Evolutionary conservation across 371 early-diverging fungal species (phyloP).

Genomic region (Basidiobolus heterosporus): DNA sequence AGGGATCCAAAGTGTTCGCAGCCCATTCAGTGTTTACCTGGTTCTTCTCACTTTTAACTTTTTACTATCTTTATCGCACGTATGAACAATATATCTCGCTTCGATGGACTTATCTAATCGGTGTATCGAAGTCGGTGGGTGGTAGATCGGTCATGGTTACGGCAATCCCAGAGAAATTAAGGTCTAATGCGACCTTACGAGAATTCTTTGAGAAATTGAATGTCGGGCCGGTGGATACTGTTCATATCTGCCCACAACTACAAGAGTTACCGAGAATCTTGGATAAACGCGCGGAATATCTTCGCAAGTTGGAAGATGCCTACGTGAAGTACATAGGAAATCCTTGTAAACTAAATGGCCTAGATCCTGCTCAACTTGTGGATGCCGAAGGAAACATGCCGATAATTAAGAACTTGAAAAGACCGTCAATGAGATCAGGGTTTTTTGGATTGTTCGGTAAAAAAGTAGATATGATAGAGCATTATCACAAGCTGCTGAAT

Average conservation of each 20-base stretch:
- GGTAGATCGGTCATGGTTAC: conserved; percentile 39
- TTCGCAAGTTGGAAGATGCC: conserved; percentile 20
- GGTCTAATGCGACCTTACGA: conserved; percentile 27
- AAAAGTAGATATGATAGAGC: conserved; percentile 18
- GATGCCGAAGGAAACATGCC: too few relatives aligned
- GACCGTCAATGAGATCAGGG: conserved; percentile 14
- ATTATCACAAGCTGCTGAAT: conserved; percentile 12
- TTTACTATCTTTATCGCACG: conserved; percentile 36
- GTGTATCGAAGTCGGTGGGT: conserved; percentile 25
- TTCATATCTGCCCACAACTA: conserved; percentile 38
- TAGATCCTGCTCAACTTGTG: too few relatives aligned
- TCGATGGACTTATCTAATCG: conserved; percentile 27
- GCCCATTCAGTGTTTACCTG: conserved; percentile 42
- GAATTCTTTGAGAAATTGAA: conserved; percentile 36
- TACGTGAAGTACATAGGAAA: conserved; percentile 13
- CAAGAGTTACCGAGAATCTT: conserved; percentile 21
- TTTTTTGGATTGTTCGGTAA: conserved; percentile 15
- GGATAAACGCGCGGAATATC: conserved; percentile 20
- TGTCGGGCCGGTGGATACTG: conserved; percentile 36
- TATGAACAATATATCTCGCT: conserved; percentile 36
- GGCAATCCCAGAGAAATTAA: conserved; percentile 31
- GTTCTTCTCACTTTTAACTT: conserved; percentile 35
- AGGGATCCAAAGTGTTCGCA: conserved; percentile 11
- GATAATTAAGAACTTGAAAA: background rate
- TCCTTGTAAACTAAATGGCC: too few relatives aligned